Base-by-base conservation (phyloP, 192 early-diverging fungal genomes). In the Spizellomyces sp. region DNA sequence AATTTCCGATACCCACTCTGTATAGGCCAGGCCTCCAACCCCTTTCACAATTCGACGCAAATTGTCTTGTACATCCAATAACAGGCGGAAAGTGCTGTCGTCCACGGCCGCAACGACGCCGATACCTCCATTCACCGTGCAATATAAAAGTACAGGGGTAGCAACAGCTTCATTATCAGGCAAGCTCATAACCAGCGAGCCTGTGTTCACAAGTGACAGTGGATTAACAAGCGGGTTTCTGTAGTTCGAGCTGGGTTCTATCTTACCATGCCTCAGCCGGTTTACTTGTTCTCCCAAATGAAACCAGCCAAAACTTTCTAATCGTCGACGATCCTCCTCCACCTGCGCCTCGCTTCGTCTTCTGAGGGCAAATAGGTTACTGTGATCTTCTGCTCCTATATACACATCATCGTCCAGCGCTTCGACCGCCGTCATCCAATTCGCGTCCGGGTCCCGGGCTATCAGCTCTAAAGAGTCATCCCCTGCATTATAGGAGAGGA, bases 271-370 rank as follows among this genome's bases (percentile, higher is more conserved):
- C 45, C 87, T 76, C 48, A 98, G 86, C 8, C 85, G 80, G 74
- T 95, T 97, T 70, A 98, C 81, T 42, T 81, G 75, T 62, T 95
- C 91, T 22, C 94, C 94, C 46, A 96, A 27, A 67, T 94, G 92
- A 76, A 78, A 94, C 57, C 83, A 80, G n/a, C 86, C 93, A 65
- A 82, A 75, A 12, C 85, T 73, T 46, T 82, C 79, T 60, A 97
- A 71, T 57, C 80, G 67, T 14, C 71, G 66, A 22, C 80, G 67
- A 22, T 89, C 84, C 17, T 83, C 80, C 19, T 90, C 90, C 15
- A 43, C 72, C 22, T 74, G 46, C 6, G 71, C 75, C 48, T 90
- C 88, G 10, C 74, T 78, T 64, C 83, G 82, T 61, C 76, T 80
- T 42, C 81, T 63, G 22, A 90, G 58, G 6, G 87, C 82, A 45